Evolutionary conservation across 192 early-diverging fungal species (phyloP).

Genomic region (Endogone sp.): DNA sequence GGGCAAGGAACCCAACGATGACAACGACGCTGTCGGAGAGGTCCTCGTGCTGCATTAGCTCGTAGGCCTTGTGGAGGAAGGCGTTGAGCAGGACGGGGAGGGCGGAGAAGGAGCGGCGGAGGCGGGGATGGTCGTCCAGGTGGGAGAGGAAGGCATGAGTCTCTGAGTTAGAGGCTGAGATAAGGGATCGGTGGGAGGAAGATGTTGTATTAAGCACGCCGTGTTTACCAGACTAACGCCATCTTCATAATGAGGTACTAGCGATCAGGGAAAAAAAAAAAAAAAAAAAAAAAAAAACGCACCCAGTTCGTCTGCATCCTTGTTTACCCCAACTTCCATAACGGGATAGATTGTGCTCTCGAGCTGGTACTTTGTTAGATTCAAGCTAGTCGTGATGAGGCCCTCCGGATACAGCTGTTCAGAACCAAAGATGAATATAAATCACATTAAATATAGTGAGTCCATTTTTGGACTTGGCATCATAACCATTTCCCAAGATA

Average conservation of each 20-base stretch:
- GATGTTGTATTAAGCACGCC: background rate
- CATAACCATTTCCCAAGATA: no score
- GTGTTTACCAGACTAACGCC: background rate
- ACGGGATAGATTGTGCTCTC: conserved; percentile 23
- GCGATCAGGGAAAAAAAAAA: no score
- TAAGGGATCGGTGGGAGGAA: background rate
- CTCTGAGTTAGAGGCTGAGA: background rate
- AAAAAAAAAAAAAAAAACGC: background rate
- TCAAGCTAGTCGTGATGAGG: conserved; percentile 14
- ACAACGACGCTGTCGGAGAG: conserved; percentile 42
- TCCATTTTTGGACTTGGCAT: no score
- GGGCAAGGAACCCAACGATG: conserved; percentile 39
- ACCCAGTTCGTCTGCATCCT: background rate
- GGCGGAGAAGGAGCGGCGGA: conserved; percentile 4
- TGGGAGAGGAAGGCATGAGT: background rate
- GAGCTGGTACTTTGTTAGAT: conserved; percentile 16
- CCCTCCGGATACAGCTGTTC: conserved; percentile 13
- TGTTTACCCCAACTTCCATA: conserved; percentile 4
- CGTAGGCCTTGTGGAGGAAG: conserved; percentile 3
- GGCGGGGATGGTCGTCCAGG: background rate
- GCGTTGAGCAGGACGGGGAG: conserved; percentile 12
- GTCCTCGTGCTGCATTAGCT: conserved; percentile 25
- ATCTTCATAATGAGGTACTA: no score
- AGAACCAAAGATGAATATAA: background rate
- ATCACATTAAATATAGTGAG: background rate